Conservation (phyloP, 495 filamentous ascomycete genomes). For the Diplogelasinospora grovesii region DNA sequence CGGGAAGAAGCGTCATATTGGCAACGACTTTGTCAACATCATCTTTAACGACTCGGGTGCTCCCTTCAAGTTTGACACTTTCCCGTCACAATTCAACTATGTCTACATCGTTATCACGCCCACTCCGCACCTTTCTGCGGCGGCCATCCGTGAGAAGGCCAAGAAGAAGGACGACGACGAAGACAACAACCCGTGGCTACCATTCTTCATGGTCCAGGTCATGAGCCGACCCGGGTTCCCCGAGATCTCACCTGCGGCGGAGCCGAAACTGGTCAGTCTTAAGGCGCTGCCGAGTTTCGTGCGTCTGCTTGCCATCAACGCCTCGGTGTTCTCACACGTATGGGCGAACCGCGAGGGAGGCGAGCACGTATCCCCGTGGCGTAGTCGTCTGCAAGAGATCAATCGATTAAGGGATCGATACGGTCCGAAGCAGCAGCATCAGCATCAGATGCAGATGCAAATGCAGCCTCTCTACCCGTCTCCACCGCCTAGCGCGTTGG, state of each 20-base stretch:
- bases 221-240: constrained; percentile 81
- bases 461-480: constrained; percentile 29
- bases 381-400: constrained; percentile 78
- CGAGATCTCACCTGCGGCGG: constrained; percentile 78
- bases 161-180: constrained; percentile 28
- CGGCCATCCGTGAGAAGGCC: constrained; percentile 39
- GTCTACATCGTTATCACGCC: constrained; percentile 95
- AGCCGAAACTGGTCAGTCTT: constrained; percentile 78
- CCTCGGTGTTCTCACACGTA: constrained; percentile 84
- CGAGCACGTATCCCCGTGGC: constrained; percentile 86
- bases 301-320: constrained; percentile 85
- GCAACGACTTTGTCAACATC: constrained; percentile 97
- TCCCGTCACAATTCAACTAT: constrained; percentile 88
- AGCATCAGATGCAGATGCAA: no score
- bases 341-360: constrained; percentile 73
- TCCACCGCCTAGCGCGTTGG: constrained; percentile 34
- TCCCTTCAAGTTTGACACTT: constrained; percentile 83
- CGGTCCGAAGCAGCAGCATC: constrained; percentile 32
- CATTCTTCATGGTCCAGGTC: constrained; percentile 79
- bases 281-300: constrained; percentile 77
- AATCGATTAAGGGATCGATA: constrained; percentile 67
- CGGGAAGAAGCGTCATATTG: constrained; percentile 89
- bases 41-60: constrained; percentile 92
- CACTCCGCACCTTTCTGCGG: constrained; percentile 59
- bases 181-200: constrained; percentile 27